These are phyloP conservation scores for Globisporangium ultimum DNA, from an alignment of 352 stramenopile species.

Conservation along the genomic window DNA sequence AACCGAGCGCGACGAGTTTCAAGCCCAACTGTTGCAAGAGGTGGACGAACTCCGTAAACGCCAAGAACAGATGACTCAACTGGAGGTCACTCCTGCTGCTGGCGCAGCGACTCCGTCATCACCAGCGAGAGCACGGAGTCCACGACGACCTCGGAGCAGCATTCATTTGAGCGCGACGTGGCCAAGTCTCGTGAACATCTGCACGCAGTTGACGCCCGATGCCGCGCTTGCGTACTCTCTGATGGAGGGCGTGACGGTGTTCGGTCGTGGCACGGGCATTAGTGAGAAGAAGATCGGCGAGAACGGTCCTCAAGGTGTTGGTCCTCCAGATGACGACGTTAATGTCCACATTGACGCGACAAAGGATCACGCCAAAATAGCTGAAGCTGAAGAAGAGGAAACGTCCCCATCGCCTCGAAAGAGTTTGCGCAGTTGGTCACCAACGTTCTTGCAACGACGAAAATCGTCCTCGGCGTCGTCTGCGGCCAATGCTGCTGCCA, in stretches of 20 bases:
- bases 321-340: too few relatives aligned
- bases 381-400: not conserved
- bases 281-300: too few relatives aligned
- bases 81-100: not conserved
- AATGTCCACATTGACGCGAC: not conserved
- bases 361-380: not conserved
- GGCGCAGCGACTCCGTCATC: too few relatives aligned
- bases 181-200: slow-evolving; percentile 48
- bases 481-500: slow-evolving; percentile 14
- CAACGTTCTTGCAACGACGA: slow-evolving; percentile 29
- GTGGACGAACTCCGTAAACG: slow-evolving; percentile 39
- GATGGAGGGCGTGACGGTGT: slow-evolving; percentile 36
- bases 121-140: not conserved
- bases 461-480: slow-evolving; percentile 15
- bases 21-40: slow-evolving; percentile 42
- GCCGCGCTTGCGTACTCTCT: slow-evolving; percentile 44
- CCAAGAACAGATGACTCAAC: slow-evolving; percentile 11
- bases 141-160: not conserved
- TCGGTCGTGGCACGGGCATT: slow-evolving; percentile 26
- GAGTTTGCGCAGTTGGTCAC: slow-evolving; percentile 29
- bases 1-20: slow-evolving; percentile 46
- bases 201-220: slow-evolving; percentile 20
- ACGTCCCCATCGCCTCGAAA: slow-evolving; percentile 15
- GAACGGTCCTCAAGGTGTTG: too few relatives aligned
- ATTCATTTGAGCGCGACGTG: slow-evolving; percentile 27